Conservation (phyloP, 129 eudicot species). For the Calendula officinalis region DNA sequence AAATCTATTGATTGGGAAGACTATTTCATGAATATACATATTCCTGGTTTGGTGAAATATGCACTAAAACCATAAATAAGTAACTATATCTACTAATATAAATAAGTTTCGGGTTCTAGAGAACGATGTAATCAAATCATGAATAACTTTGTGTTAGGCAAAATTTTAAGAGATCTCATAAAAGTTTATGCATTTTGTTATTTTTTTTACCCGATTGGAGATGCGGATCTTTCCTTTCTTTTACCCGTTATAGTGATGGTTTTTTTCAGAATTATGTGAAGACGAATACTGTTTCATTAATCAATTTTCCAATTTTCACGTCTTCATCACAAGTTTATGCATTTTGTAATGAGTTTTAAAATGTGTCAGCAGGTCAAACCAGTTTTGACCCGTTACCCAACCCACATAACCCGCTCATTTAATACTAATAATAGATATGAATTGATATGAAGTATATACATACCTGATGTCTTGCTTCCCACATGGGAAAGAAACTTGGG, state of each 20-base stretch:
- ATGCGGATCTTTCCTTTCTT: slow-evolving; percentile 59
- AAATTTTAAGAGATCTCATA: too few relatives aligned
- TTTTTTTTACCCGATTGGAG: slow-evolving; percentile 26
- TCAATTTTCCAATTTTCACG: background rate
- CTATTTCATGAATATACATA: slow-evolving; percentile 31
- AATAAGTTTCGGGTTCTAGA: too few relatives aligned
- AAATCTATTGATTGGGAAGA: slow-evolving; percentile 33
- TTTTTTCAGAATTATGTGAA: slow-evolving; percentile 2
- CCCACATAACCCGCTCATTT: too few relatives aligned
- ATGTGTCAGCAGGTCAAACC: slow-evolving; percentile 50
- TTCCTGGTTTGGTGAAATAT: slow-evolving; percentile 34
- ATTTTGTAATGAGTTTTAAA: slow-evolving; percentile 25
- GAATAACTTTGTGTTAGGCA: too few relatives aligned
- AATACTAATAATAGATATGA: too few relatives aligned
- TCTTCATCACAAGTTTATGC: background rate
- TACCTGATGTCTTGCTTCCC: slow-evolving; percentile 98
- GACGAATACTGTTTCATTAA: slow-evolving; percentile 2
- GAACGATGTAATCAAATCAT: too few relatives aligned
- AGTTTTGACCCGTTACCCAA: slow-evolving; percentile 33
- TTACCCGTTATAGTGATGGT: slow-evolving; percentile 42
- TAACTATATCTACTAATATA: too few relatives aligned
- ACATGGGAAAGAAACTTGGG: slow-evolving; percentile 66
- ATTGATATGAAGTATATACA: background rate
- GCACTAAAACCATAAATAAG: slow-evolving; percentile 12
- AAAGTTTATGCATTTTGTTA: too few relatives aligned